Percentiles rank a stretch among this genome's conserved stretches.
Evolutionary conservation across 768 basidiomycete species (phyloP).

Genomic region (Lactifluus hygrophoroides): DNA sequence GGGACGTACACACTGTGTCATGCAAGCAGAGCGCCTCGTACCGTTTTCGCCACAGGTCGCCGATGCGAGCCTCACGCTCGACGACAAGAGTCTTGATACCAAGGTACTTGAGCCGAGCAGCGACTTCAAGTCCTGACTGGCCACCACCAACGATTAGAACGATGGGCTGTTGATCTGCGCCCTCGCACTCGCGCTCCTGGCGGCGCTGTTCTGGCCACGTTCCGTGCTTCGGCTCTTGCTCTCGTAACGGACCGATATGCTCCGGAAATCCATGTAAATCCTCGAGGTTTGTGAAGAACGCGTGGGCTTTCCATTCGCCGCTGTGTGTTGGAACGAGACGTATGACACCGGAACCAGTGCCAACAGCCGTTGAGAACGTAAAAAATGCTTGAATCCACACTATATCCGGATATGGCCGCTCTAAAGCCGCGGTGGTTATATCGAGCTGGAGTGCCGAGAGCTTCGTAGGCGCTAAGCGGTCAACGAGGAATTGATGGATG

Average conservation of each 20-base stretch:
- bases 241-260: constrained; percentile 29
- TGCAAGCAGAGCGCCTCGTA: constrained; percentile 63
- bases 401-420: constrained; percentile 30
- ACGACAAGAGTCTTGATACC: constrained; percentile 45
- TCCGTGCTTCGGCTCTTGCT: constrained; percentile 31
- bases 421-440: constrained; percentile 19
- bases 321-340: constrained; percentile 37
- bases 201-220: constrained; percentile 35
- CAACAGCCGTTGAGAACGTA: constrained; percentile 37
- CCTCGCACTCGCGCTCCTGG: constrained; percentile 30
- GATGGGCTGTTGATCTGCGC: constrained; percentile 35
- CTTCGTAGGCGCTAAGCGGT: constrained; percentile 31
- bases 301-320: constrained; percentile 40
- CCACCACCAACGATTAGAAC: constrained; percentile 47
- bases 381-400: constrained; percentile 38
- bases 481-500: constrained; percentile 39
- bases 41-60: constrained; percentile 58
- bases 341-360: constrained; percentile 35
- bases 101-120: constrained; percentile 50
- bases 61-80: constrained; percentile 51
- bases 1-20: constrained; percentile 52
- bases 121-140: constrained; percentile 47
- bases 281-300: constrained; percentile 44
- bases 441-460: constrained; percentile 24
- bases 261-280: constrained; percentile 40